These are phyloP conservation scores for Podila horticola DNA, from an alignment of 192 early-diverging fungal species.

Conservation along the genomic window DNA sequence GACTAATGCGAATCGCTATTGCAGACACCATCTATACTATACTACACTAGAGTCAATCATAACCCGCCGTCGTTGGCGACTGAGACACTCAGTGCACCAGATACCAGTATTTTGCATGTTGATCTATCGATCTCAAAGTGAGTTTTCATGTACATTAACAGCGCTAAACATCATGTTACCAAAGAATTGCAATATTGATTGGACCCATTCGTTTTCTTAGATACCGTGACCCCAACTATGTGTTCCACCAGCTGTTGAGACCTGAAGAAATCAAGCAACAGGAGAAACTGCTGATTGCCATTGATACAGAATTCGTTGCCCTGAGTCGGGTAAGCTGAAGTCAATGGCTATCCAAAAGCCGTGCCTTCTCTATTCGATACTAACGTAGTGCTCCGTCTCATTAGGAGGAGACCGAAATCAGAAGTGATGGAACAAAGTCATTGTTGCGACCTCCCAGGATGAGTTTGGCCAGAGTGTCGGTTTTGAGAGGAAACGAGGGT, in stretches of 20 bases:
- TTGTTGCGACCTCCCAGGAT: conserved; percentile 84
- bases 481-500: conserved; percentile 83
- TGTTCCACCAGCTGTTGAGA: conserved; percentile 60
- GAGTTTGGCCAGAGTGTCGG: conserved; percentile 89
- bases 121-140: conserved; percentile 72
- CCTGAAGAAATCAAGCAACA: conserved; percentile 70
- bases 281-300: conserved; percentile 76
- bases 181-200: too few species aligned
- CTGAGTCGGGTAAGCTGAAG: conserved; percentile 61
- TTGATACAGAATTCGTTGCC: conserved; percentile 98
- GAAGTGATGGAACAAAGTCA: conserved; percentile 91
- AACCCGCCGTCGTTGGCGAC: conserved; percentile 60
- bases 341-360: neutral
- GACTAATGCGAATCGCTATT: too few species aligned
- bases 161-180: too few species aligned
- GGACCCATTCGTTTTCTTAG: conserved; percentile 7
- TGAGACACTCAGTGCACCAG: conserved; percentile 50
- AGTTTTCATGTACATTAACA: neutral
- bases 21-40: conserved; percentile 73
- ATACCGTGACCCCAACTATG: conserved; percentile 57
- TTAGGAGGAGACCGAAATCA: conserved; percentile 87
- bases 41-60: conserved; percentile 71
- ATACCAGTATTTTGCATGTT: conserved; percentile 64
- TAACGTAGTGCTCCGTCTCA: neutral
- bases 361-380: neutral